Percentiles rank a stretch among this genome's conserved stretches.
These are phyloP conservation scores for Nicotiana tabacum DNA, from an alignment of 257 asterid species.

Conservation along the genomic window DNA sequence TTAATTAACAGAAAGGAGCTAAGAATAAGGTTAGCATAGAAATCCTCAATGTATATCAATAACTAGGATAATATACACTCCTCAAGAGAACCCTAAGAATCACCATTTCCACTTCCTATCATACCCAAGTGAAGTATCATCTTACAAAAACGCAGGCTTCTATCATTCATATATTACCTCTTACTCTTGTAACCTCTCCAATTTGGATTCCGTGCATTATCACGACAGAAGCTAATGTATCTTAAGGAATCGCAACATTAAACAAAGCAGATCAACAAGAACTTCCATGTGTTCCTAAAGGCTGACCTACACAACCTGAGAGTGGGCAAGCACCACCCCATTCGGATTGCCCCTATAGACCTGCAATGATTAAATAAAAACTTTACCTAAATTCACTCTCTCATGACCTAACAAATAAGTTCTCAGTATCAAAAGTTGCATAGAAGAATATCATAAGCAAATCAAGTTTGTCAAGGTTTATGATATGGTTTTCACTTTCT, in stretches of 20 bases:
- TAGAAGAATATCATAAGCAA: background rate
- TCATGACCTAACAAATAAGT: background rate
- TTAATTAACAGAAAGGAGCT: background rate
- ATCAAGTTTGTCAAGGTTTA: too few species aligned
- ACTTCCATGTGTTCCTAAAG: background rate
- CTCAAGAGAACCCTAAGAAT: background rate
- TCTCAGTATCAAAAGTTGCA: background rate
- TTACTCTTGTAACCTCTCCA: background rate
- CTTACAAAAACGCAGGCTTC: background rate
- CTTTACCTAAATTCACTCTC: background rate
- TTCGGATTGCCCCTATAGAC: background rate
- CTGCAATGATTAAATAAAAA: too few species aligned
- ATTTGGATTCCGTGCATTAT: background rate
- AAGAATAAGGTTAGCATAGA: background rate
- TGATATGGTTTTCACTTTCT: background rate
- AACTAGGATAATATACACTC: background rate
- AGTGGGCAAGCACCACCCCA: background rate
- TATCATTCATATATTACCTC: background rate
- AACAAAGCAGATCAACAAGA: background rate
- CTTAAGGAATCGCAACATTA: background rate
- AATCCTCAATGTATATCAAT: background rate
- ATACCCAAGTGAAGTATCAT: background rate
- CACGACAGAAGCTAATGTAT: background rate
- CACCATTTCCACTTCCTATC: background rate
- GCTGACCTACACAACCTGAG: background rate